A percentile compares a stretch with the other conserved stretches of the same genome.
These are phyloP conservation scores for Phaeotremella fagi DNA, from an alignment of 768 basidiomycete species.

Conservation along the genomic window DNA sequence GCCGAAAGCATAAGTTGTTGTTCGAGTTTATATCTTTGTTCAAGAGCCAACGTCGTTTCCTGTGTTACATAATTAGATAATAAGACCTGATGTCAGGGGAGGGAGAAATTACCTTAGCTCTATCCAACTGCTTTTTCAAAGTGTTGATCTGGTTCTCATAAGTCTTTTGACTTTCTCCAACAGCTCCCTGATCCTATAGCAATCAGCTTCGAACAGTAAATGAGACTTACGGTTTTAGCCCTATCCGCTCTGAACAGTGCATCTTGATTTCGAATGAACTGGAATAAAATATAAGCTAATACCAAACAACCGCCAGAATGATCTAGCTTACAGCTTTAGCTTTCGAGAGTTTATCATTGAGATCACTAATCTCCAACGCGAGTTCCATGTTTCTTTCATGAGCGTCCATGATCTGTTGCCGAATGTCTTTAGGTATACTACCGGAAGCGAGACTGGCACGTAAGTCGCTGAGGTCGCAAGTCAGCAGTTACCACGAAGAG, in stretches of 20 bases:
- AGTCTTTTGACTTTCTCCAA: slow-evolving; percentile 16
- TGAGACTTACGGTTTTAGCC: slow-evolving; percentile 1
- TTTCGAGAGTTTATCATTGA: slow-evolving; percentile 71
- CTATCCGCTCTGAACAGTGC: slow-evolving; percentile 61
- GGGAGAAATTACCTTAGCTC: not conserved
- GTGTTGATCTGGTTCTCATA: slow-evolving; percentile 53
- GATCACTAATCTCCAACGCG: slow-evolving; percentile 66
- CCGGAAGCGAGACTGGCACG: slow-evolving; percentile 71
- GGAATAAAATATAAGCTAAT: not conserved
- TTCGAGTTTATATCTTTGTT: slow-evolving; percentile 65
- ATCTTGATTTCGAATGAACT: slow-evolving; percentile 93
- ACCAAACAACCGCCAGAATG: not conserved
- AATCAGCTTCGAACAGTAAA: not conserved
- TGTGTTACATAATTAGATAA: slow-evolving; percentile 23
- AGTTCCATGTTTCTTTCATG: slow-evolving; percentile 71
- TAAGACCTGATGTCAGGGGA: not conserved
- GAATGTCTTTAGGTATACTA: slow-evolving; percentile 76
- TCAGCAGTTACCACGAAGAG: not conserved
- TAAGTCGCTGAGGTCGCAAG: slow-evolving; percentile 71
- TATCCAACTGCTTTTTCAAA: slow-evolving; percentile 50
- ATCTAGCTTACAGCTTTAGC: slow-evolving; percentile 60
- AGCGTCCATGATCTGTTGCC: slow-evolving; percentile 63
- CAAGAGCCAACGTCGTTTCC: slow-evolving; percentile 56
- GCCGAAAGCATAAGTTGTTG: slow-evolving; percentile 75
- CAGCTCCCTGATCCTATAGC: not conserved